Percentiles rank a stretch among this genome's conserved stretches.
phyloP scores from a whole-genome alignment of 208 protist genomes.

The Trichomonas vaginalis region DNA sequence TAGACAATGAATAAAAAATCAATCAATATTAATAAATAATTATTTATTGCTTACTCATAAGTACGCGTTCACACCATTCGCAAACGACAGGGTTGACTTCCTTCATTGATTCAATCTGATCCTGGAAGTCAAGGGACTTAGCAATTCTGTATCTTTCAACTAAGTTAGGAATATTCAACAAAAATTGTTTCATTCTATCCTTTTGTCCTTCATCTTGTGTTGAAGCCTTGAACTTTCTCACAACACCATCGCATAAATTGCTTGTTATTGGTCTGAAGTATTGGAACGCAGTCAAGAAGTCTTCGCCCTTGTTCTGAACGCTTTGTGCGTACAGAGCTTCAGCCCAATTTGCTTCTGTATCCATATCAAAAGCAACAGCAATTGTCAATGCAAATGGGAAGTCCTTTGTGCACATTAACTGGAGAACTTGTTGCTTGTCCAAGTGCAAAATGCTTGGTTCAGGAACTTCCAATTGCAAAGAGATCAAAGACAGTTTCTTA shows the following conservation, averaged over 20 bases:
- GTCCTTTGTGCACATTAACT: background rate
- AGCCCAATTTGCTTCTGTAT: background rate
- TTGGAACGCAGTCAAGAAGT: background rate
- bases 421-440: background rate
- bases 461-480: background rate
- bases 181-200: background rate
- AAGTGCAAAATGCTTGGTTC: background rate
- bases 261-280: background rate
- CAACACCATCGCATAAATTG: background rate
- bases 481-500: background rate
- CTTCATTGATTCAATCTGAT: background rate
- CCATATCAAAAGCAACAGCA: background rate
- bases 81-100: background rate
- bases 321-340: background rate
- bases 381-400: background rate
- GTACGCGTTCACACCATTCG: background rate
- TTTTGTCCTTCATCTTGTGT: no score
- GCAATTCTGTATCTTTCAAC: slow-evolving; percentile 2
- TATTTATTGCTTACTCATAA: background rate
- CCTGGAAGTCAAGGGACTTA: background rate
- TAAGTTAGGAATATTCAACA: slow-evolving; percentile 4
- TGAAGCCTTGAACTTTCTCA: background rate
- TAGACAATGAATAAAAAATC: background rate
- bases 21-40: background rate
- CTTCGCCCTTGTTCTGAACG: background rate